Evolutionary conservation across 2,329 filamentous ascomycete genomes (phyloP).

Genomic region (Hymenoscyphus salicellus): DNA sequence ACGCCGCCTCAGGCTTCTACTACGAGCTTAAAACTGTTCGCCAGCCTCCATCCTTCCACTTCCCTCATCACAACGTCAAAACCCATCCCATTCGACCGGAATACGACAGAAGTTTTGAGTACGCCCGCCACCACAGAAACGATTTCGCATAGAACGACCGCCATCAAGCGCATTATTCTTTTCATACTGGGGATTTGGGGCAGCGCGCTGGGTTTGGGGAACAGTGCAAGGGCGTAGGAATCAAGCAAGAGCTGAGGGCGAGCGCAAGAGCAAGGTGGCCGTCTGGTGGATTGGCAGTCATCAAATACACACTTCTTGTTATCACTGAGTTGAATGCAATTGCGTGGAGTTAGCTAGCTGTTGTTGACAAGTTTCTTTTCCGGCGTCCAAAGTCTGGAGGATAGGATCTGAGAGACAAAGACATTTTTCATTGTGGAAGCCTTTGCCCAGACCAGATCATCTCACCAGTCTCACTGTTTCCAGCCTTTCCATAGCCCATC

Average conservation of each 20-base stretch:
- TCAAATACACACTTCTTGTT: conserved; percentile 40
- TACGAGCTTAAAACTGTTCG: too few species aligned
- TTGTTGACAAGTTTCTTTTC: conserved; percentile 33
- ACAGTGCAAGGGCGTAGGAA: conserved; percentile 24
- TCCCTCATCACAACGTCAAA: neutral
- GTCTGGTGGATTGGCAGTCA: conserved; percentile 32
- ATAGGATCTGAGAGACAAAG: conserved; percentile 26
- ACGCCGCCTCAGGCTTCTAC: too few species aligned
- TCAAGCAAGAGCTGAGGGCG: conserved; percentile 21
- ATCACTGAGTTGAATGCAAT: conserved; percentile 36
- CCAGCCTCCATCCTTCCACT: neutral
- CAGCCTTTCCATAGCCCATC: conserved; percentile 41
- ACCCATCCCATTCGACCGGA: neutral
- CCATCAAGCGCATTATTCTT: conserved; percentile 6
- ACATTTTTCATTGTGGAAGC: conserved; percentile 28
- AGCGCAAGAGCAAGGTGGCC: conserved; percentile 14
- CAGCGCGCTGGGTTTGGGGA: conserved; percentile 24
- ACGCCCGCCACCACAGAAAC: neutral
- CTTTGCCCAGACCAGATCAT: conserved; percentile 20
- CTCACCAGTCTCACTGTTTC: conserved; percentile 23
- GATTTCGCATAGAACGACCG: neutral
- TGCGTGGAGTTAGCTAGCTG: conserved; percentile 39
- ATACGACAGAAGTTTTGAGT: neutral
- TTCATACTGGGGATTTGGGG: conserved; percentile 21
- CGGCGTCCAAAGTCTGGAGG: conserved; percentile 27